phyloP scores from a whole-genome alignment of 306 rosid species.

The Malus sylvestris region DNA sequence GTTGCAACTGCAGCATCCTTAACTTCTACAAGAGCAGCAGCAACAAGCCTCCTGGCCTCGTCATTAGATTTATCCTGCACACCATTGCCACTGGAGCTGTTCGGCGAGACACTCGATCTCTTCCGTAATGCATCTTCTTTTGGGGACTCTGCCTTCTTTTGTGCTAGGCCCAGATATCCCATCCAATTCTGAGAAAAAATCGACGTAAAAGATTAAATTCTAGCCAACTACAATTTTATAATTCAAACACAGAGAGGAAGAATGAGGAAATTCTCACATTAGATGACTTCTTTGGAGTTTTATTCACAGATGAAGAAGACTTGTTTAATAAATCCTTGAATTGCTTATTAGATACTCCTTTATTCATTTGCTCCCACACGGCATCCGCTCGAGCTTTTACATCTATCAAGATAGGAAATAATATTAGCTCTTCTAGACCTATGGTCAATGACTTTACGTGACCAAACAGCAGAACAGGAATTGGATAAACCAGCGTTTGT shows the following conservation, averaged over 20 bases:
- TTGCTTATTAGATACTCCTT: constrained; percentile 59
- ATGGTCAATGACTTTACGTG: constrained; percentile 6
- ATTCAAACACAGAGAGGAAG: neutral
- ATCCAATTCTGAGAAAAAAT: constrained; percentile 56
- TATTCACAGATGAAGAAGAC: constrained; percentile 32
- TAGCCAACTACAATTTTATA: constrained; percentile 4
- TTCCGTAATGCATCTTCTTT: constrained; percentile 28
- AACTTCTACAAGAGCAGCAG: constrained; percentile 72
- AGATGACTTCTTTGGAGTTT: constrained; percentile 48
- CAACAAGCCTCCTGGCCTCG: constrained; percentile 69
- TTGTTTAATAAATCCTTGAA: constrained; percentile 45
- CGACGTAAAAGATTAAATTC: constrained; percentile 15
- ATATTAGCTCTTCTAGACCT: constrained; percentile 1
- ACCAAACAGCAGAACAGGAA: neutral
- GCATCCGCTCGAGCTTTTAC: constrained; percentile 73
- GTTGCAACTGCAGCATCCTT: constrained; percentile 39
- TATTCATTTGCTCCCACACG: constrained; percentile 89
- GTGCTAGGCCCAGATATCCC: constrained; percentile 67
- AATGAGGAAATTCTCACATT: constrained; percentile 46
- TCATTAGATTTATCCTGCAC: constrained; percentile 47
- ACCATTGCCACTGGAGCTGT: constrained; percentile 48
- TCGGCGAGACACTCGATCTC: constrained; percentile 23
- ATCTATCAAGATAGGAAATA: constrained; percentile 34
- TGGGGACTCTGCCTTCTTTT: constrained; percentile 43
- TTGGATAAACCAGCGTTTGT: constrained; percentile 2